Evolutionary conservation across 768 basidiomycete genomes (phyloP).

Genomic region (Pulveroboletus sp.): DNA sequence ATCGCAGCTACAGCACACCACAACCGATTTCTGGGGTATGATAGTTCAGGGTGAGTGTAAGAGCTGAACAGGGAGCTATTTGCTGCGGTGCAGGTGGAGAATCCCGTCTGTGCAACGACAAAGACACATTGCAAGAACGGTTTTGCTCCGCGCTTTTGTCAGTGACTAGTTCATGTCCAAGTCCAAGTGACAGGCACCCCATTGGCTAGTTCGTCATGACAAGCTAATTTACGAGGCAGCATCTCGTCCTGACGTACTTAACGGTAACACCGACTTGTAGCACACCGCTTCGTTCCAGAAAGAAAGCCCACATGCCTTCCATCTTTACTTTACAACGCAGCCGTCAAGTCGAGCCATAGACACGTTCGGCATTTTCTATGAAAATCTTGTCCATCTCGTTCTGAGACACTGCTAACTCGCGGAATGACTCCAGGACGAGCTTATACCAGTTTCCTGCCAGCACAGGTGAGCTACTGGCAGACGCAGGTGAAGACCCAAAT

Average conservation of each 20-base stretch:
- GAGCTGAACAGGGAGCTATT: neutral
- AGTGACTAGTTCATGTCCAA: neutral
- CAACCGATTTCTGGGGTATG: neutral
- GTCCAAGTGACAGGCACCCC: neutral
- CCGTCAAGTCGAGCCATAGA: slow-evolving; percentile 33
- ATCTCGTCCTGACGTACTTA: neutral
- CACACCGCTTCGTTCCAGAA: neutral
- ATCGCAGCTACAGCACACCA: neutral
- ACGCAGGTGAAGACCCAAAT: slow-evolving; percentile 72
- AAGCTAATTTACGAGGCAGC: neutral
- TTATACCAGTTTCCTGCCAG: slow-evolving; percentile 73
- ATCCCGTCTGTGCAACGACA: neutral
- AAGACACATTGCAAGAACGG: slow-evolving; percentile 10
- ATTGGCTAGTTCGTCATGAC: neutral
- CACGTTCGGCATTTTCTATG: slow-evolving; percentile 40
- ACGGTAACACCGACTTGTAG: neutral
- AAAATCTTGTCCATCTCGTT: slow-evolving; percentile 75
- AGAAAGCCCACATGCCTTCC: neutral
- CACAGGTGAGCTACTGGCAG: slow-evolving; percentile 42
- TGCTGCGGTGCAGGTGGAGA: neutral
- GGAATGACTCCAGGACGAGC: slow-evolving; percentile 70
- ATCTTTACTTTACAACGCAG: neutral
- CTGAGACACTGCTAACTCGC: slow-evolving; percentile 77
- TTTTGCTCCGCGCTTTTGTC: neutral
- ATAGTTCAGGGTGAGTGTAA: neutral